Percentiles rank a stretch among this genome's conserved stretches.
Conservation (phyloP, 495 filamentous ascomycete species). For the Mytilinidion resinicola region DNA sequence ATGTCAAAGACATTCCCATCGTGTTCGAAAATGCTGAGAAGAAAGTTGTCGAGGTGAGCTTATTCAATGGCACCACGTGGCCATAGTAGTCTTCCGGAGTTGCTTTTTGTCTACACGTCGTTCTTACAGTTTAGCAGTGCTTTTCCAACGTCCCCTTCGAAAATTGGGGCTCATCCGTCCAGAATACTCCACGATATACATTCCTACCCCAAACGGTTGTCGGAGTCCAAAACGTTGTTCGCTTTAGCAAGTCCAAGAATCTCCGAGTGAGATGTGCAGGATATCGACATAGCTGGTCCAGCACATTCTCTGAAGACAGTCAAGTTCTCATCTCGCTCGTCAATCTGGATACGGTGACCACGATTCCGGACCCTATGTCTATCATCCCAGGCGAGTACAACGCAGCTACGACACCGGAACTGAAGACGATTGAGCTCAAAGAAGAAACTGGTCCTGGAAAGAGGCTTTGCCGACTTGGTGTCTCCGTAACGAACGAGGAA, state of each 20-base stretch:
- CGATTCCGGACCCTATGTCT: conserved; percentile 38
- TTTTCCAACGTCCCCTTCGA: conserved; percentile 35
- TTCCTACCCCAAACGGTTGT: conserved; percentile 43
- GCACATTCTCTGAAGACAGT: conserved; percentile 41
- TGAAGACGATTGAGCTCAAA: conserved; percentile 39
- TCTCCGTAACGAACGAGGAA: conserved; percentile 45
- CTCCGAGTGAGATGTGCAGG: conserved; percentile 43
- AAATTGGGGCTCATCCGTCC: conserved; percentile 48
- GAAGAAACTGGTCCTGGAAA: conserved; percentile 25
- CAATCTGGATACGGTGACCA: conserved; percentile 37
- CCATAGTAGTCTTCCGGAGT: too few relatives aligned
- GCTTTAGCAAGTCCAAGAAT: conserved; percentile 35
- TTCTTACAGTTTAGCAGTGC: conserved; percentile 10
- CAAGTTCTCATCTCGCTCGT: conserved; percentile 49
- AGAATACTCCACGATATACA: conserved; percentile 42
- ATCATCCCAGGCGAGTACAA: conserved; percentile 30
- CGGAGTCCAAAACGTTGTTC: conserved; percentile 44
- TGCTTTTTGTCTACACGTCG: background rate
- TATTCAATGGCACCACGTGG: too few relatives aligned
- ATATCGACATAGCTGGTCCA: conserved; percentile 46
- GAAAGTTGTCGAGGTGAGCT: conserved; percentile 25
- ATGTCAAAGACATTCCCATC: conserved; percentile 21
- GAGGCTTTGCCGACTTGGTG: conserved; percentile 41
- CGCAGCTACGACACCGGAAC: conserved; percentile 28
- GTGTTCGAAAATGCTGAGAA: conserved; percentile 22